These are phyloP conservation scores for Colletotrichum sp. DNA, from an alignment of 2,329 filamentous ascomycete genomes.

Conservation along the genomic window DNA sequence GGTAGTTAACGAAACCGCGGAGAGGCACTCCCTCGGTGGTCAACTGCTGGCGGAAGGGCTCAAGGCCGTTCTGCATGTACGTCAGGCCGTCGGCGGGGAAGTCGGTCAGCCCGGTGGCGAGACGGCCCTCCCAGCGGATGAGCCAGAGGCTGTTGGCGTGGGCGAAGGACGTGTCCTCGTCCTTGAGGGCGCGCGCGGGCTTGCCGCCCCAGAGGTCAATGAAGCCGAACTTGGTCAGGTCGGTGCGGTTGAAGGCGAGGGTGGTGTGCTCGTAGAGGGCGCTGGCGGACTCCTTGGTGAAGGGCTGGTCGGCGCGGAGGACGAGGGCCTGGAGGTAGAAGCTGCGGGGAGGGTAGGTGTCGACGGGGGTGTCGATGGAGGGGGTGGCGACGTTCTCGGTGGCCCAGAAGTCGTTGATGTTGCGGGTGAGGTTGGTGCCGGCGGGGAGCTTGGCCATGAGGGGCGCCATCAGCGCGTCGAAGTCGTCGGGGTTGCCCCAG, in stretches of 20 bases:
- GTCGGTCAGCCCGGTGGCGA: slow-evolving; percentile 44
- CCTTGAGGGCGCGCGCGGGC: slow-evolving; percentile 33
- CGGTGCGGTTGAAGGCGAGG: slow-evolving; percentile 20
- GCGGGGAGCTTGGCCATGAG: slow-evolving; percentile 13
- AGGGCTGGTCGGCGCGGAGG: slow-evolving; percentile 19
- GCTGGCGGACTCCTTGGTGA: slow-evolving; percentile 11
- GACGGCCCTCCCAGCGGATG: slow-evolving; percentile 26
- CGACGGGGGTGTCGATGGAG: slow-evolving; percentile 6
- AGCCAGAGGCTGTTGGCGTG: slow-evolving; percentile 47
- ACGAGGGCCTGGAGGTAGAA: slow-evolving; percentile 22
- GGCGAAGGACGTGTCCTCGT: slow-evolving; percentile 38
- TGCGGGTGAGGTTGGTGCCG: slow-evolving; percentile 10
- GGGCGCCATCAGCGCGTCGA: slow-evolving; percentile 15
- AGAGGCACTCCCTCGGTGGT: slow-evolving; percentile 5
- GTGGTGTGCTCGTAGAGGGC: slow-evolving; percentile 13
- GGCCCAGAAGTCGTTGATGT: slow-evolving; percentile 19
- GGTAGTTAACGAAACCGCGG: slow-evolving; percentile 23
- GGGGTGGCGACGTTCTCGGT: slow-evolving; percentile 19
- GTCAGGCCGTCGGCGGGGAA: slow-evolving; percentile 52
- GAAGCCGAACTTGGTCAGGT: slow-evolving; percentile 19
- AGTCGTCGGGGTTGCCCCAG: slow-evolving; percentile 20
- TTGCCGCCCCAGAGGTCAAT: slow-evolving; percentile 22
- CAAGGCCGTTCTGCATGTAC: slow-evolving; percentile 50
- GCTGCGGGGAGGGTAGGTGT: slow-evolving; percentile 16
- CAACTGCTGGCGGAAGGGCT: slow-evolving; percentile 19